Evolutionary conservation across 352 stramenopile genomes (phyloP).

Genomic region (Achlya hypogyna): DNA sequence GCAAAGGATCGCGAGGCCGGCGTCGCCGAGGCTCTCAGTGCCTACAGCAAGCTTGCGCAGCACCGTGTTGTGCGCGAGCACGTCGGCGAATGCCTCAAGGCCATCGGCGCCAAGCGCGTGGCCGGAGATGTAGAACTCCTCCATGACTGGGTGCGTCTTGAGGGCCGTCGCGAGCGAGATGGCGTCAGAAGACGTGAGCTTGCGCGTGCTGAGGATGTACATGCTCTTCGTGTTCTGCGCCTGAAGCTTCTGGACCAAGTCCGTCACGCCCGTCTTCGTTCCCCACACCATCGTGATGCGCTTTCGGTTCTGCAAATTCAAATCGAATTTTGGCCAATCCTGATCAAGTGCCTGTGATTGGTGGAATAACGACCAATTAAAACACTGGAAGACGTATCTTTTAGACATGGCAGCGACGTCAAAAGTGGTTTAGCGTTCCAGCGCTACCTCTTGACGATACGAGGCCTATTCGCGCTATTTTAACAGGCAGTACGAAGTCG

Average conservation of each 20-base stretch:
- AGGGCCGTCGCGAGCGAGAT: constrained; percentile 43
- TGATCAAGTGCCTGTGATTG: background rate
- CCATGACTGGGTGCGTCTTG: constrained; percentile 41
- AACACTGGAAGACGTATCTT: too few species aligned
- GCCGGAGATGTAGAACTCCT: constrained; percentile 71
- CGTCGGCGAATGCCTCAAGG: constrained; percentile 50
- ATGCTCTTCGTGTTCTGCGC: constrained; percentile 57
- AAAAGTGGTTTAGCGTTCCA: too few species aligned
- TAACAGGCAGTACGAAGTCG: too few species aligned
- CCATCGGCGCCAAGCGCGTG: constrained; percentile 39
- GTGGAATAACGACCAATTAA: too few species aligned
- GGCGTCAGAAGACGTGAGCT: constrained; percentile 45
- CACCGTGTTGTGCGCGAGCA: constrained; percentile 51
- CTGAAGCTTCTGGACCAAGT: constrained; percentile 55
- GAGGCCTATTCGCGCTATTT: too few species aligned
- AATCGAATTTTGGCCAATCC: background rate
- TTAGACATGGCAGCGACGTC: too few species aligned
- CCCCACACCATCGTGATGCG: constrained; percentile 63
- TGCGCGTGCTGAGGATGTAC: constrained; percentile 65
- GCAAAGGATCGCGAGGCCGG: constrained; percentile 35
- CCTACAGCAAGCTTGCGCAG: constrained; percentile 61
- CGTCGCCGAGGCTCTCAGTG: constrained; percentile 46
- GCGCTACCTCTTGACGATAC: too few species aligned
- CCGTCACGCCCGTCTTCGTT: constrained; percentile 52
- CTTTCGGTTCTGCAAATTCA: background rate